Evolutionary conservation across 202 grass and related monocot species (phyloP).

Genomic region (Panicum virgatum): DNA sequence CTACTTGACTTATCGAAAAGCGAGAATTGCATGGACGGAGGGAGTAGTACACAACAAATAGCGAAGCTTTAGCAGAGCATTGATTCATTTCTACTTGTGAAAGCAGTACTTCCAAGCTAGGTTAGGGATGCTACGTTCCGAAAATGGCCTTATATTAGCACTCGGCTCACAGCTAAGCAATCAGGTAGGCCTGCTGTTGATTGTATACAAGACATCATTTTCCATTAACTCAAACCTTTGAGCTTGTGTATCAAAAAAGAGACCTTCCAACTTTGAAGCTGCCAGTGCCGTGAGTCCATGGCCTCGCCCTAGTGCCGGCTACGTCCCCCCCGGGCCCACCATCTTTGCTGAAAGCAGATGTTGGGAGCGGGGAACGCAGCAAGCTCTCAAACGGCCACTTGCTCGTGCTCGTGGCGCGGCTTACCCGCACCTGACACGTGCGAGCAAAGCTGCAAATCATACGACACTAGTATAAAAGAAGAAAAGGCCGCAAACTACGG

Average conservation of each 20-base stretch:
- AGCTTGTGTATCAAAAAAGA: too few relatives aligned
- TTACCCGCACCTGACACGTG: slow-evolving; percentile 24
- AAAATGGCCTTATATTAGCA: not conserved
- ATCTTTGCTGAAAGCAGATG: slow-evolving; percentile 1
- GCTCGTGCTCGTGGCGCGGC: not conserved
- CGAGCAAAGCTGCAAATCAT: slow-evolving; percentile 30
- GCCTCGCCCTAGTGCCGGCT: slow-evolving; percentile 7
- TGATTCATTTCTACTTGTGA: not conserved
- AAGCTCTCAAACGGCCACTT: slow-evolving; percentile 26
- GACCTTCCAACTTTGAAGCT: not conserved
- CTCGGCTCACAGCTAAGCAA: not conserved
- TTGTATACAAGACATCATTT: slow-evolving; percentile 3
- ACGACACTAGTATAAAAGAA: not conserved
- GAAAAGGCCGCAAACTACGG: not conserved
- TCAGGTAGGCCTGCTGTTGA: not conserved
- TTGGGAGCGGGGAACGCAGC: not conserved
- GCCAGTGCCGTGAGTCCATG: slow-evolving; percentile 9
- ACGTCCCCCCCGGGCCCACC: slow-evolving; percentile 17
- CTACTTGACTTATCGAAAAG: too few relatives aligned
- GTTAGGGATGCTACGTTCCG: not conserved
- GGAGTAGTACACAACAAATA: not conserved
- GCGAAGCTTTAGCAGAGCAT: not conserved
- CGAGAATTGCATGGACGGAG: too few relatives aligned
- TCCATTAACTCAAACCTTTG: not conserved
- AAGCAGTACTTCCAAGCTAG: not conserved